Conservation (phyloP, 2,329 filamentous ascomycete genomes). For the Geosmithia morbida region DNA sequence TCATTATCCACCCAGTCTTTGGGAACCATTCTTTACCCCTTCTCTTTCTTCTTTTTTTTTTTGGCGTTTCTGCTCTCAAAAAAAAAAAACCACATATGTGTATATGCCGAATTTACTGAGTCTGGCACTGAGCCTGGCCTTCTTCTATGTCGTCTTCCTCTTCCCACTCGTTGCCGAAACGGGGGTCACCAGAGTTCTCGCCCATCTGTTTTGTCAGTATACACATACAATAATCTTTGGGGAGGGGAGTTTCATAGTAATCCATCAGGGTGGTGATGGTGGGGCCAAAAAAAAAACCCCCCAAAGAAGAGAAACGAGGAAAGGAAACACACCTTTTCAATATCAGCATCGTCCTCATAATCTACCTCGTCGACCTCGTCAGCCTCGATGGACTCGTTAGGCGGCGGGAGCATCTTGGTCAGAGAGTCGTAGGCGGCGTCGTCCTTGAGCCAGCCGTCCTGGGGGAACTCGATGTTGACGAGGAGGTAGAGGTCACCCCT, state of each 20-base stretch:
- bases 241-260: no score
- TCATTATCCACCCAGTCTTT: background rate
- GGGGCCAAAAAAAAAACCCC: constrained; percentile 9
- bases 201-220: constrained; percentile 43
- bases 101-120: constrained; percentile 35
- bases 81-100: background rate
- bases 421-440: constrained; percentile 58
- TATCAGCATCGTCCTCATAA: constrained; percentile 68
- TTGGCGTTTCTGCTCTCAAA: background rate
- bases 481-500: constrained; percentile 81
- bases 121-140: constrained; percentile 54
- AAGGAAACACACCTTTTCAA: constrained; percentile 51
- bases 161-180: constrained; percentile 53
- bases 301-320: background rate
- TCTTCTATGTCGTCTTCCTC: constrained; percentile 58
- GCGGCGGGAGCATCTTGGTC: constrained; percentile 59
- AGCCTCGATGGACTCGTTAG: constrained; percentile 44
- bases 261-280: no score
- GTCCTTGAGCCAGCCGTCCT: constrained; percentile 67
- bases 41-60: background rate
- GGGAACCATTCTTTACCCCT: background rate
- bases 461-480: constrained; percentile 78
- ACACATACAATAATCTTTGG: no score
- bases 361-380: constrained; percentile 78
- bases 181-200: constrained; percentile 52